Base-by-base conservation (phyloP, 2,329 filamentous ascomycete species). In the Herpotrichia juniperi region DNA sequence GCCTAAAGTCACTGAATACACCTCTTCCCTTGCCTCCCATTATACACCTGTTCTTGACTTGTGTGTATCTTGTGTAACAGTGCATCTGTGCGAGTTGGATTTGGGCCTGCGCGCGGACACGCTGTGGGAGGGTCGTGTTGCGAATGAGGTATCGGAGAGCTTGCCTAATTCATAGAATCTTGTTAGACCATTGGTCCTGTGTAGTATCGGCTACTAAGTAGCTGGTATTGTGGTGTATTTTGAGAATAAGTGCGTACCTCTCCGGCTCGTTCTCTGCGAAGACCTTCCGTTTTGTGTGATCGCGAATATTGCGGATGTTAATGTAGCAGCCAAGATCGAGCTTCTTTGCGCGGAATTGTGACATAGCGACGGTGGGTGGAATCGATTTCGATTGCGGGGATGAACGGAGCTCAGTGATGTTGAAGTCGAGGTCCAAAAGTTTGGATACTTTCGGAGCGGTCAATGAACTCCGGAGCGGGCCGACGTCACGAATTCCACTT, bases 201-300 rank as follows among this genome's bases (percentile, higher is more conserved):
- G 16, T 3, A 30, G 8, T 9, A 21, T 32, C 19, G 19, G 17
- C 35, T 35, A 30, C 24, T 22, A 14, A 28, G 19, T 21, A 9
- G n/a, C 17, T 9, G 25, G 10, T 3, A 9, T 11, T 30, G 16
- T 31, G n/a, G 4, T 30, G 40, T 16, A 5, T 39, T 6, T 28
- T 43, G 21, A 35, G 22, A 4, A 19, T 7, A 10, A 16, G 44
- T 58, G 60, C 72, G 58, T 80, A 96, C 93, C 93, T 88, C 78
- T 97, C 89, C 4, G 92, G 86, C 79, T 99, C 94, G 71, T 88
- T 81, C 72, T 91, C 82, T 71, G 89, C 89, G 69, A 93, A 97
- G 53, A 92, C 90, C 79, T 96, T 93, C 68, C 94, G 89, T 85
- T 97, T 99, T 49, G 92, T 93, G 79, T 97, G 91, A 76, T 99